These are phyloP conservation scores for Diaporthe nobilis DNA, from an alignment of 2,329 filamentous ascomycete species.

Conservation along the genomic window DNA sequence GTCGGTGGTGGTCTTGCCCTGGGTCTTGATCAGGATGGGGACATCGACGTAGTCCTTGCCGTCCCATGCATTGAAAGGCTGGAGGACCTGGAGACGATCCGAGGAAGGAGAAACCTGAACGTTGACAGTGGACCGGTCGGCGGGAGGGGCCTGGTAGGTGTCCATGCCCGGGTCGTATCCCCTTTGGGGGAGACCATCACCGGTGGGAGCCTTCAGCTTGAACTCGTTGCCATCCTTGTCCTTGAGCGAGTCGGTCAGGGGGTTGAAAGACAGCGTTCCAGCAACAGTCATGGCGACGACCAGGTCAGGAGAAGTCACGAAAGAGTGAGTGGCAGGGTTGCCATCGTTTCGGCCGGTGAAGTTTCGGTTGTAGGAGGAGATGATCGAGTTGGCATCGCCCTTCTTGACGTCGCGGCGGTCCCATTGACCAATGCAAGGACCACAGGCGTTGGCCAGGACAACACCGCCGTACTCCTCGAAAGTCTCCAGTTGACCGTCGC, in stretches of 20 bases:
- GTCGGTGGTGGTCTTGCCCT: slow-evolving; percentile 97
- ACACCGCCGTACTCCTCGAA: slow-evolving; percentile 97
- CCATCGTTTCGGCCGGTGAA: slow-evolving; percentile 93
- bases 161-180: slow-evolving; percentile 92
- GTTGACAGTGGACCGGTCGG: slow-evolving; percentile 78
- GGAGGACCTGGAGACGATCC: slow-evolving; percentile 93
- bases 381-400: slow-evolving; percentile 94
- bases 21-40: slow-evolving; percentile 94
- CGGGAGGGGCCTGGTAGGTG: slow-evolving; percentile 96
- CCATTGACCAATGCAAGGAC: slow-evolving; percentile 95
- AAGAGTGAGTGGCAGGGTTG: slow-evolving; percentile 62
- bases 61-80: slow-evolving; percentile 90
- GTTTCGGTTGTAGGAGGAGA: slow-evolving; percentile 99
- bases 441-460: slow-evolving; percentile 95
- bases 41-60: slow-evolving; percentile 89
- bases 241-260: slow-evolving; percentile 90
- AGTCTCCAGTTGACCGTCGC: slow-evolving; percentile 92
- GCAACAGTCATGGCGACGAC: slow-evolving; percentile 58
- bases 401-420: slow-evolving; percentile 94
- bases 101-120: slow-evolving; percentile 91
- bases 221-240: slow-evolving; percentile 98
- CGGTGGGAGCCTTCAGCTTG: slow-evolving; percentile 83
- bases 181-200: slow-evolving; percentile 81
- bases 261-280: slow-evolving; percentile 83
- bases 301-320: slow-evolving; percentile 63